A percentile compares a stretch with the other conserved stretches of the same genome.
These are phyloP conservation scores for Phialocephala sp. DNA, from an alignment of 2,329 filamentous ascomycete species.

Conservation along the genomic window DNA sequence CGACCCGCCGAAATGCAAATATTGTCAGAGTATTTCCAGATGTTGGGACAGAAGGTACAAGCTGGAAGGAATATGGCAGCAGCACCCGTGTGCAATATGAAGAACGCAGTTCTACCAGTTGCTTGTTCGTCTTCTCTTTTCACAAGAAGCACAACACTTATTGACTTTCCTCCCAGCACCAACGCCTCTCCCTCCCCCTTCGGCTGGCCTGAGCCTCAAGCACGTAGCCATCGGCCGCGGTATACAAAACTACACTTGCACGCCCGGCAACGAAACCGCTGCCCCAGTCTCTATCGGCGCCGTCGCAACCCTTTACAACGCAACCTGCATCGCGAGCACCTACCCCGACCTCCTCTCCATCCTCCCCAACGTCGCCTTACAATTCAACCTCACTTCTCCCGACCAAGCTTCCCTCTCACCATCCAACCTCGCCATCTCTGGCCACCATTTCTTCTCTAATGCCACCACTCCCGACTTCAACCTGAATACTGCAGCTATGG, in stretches of 20 bases:
- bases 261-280: constrained; percentile 61
- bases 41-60: constrained; percentile 61
- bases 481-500: constrained; percentile 62
- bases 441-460: constrained; percentile 82
- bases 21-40: constrained; percentile 66
- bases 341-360: constrained; percentile 69
- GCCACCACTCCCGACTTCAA: constrained; percentile 79
- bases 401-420: constrained; percentile 53
- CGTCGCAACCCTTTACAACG: constrained; percentile 85
- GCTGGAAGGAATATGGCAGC: constrained; percentile 49
- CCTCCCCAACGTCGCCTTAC: constrained; percentile 71
- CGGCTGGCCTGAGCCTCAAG: constrained; percentile 65
- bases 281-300: constrained; percentile 73
- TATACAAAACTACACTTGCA: constrained; percentile 93
- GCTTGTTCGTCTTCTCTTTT: constrained; percentile 48
- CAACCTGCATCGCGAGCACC: constrained; percentile 75
- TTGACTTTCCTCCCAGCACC: constrained; percentile 50
- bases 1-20: constrained; percentile 41
- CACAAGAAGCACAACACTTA: constrained; percentile 18
- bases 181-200: constrained; percentile 64
- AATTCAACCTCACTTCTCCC: constrained; percentile 60
- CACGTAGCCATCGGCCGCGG: constrained; percentile 88
- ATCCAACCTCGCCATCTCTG: constrained; percentile 67
- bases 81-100: constrained; percentile 59
- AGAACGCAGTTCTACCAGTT: constrained; percentile 56